phyloP scores from a whole-genome alignment of 306 rosid species.

The Senna tora region DNA sequence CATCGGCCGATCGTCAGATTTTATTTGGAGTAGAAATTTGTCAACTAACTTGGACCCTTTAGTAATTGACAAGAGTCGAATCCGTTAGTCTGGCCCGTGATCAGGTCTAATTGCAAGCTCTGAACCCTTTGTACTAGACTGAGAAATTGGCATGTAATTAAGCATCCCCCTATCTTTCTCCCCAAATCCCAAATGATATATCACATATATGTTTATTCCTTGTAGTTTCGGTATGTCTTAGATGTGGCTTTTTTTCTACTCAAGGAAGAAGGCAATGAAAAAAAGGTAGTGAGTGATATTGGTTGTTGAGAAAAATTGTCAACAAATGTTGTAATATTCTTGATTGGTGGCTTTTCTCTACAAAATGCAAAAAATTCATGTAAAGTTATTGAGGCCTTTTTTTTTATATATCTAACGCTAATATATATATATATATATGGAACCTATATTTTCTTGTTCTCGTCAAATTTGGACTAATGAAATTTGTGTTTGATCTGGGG shows the following conservation, averaged over 20 bases:
- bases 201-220: not conserved
- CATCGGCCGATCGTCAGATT: not conserved
- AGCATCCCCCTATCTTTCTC: constrained; percentile 13
- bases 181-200: constrained; percentile 29
- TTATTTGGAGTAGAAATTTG: not conserved
- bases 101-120: not conserved
- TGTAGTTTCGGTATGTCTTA: not conserved
- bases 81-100: not conserved
- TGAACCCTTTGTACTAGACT: constrained; percentile 18
- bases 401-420: not conserved
- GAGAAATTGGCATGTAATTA: constrained; percentile 29
- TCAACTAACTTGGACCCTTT: not conserved
- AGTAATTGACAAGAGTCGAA: not conserved
- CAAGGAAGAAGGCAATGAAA: not conserved
- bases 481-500: not conserved
- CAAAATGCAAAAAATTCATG: not conserved
- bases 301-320: not conserved
- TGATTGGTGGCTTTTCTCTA: not conserved
- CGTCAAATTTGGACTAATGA: not conserved
- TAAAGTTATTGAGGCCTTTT: not conserved
- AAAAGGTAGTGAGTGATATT: not conserved
- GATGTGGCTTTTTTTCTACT: not conserved
- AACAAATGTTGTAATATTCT: not conserved
- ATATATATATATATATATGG: not conserved
- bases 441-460: not conserved